phyloP scores from a whole-genome alignment of 2,329 filamentous ascomycete genomes.

The Tolypocladium sp. region DNA sequence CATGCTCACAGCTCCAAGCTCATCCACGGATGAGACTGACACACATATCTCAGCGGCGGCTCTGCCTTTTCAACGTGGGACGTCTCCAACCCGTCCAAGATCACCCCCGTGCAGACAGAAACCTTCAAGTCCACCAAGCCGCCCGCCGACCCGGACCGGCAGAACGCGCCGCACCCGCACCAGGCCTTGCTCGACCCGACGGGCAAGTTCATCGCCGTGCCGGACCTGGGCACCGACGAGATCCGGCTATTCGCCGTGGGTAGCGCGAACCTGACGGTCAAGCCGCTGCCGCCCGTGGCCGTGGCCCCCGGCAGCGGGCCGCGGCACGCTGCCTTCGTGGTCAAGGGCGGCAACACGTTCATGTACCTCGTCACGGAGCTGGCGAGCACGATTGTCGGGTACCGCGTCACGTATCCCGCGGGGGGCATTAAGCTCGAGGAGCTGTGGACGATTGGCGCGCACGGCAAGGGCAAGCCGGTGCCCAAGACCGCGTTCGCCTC shows the following conservation, averaged over 20 bases:
- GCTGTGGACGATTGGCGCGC: constrained; percentile 37
- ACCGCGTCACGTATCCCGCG: constrained; percentile 41
- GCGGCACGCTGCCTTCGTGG: constrained; percentile 52
- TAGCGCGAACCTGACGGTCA: constrained; percentile 32
- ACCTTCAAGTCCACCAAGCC: constrained; percentile 29
- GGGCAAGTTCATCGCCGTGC: constrained; percentile 50
- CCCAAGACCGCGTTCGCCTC: constrained; percentile 36
- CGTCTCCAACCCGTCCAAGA: constrained; percentile 25
- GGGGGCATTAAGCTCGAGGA: constrained; percentile 33
- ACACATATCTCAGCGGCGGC: constrained; percentile 19
- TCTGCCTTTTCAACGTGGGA: constrained; percentile 36
- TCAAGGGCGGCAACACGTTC: constrained; percentile 34
- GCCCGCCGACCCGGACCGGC: constrained; percentile 32
- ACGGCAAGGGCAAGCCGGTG: constrained; percentile 31
- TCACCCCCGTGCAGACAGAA: constrained; percentile 26
- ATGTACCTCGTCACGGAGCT: constrained; percentile 57
- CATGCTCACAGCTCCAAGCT: neutral
- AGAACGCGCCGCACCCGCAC: constrained; percentile 54
- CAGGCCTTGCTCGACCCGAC: constrained; percentile 58
- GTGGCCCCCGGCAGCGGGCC: constrained; percentile 50
- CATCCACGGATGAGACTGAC: neutral
- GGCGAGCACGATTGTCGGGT: constrained; percentile 45
- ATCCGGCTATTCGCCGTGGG: constrained; percentile 46
- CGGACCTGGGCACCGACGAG: constrained; percentile 57
- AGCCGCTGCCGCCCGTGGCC: constrained; percentile 27